Conservation (phyloP, 179 eudicot genomes). For the Camellia oleifera region DNA sequence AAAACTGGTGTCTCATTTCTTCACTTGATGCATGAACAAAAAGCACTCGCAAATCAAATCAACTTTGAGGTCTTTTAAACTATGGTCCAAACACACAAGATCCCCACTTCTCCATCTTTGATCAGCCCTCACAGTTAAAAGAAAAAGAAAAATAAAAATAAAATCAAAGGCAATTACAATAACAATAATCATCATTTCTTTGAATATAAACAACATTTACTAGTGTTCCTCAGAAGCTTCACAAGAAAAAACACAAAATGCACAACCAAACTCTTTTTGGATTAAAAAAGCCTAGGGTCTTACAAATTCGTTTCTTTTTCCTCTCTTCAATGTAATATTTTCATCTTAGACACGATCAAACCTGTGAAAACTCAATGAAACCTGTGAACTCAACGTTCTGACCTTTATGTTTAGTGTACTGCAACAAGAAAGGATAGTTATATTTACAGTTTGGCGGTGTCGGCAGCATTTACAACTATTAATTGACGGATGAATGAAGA, state of each 20-base stretch:
- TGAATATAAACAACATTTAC: no score
- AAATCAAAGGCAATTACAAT: background rate
- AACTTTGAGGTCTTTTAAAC: no score
- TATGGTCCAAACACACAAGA: no score
- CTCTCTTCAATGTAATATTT: background rate
- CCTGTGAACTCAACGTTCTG: constrained; percentile 13
- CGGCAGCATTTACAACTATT: constrained; percentile 12
- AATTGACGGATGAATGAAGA: background rate
- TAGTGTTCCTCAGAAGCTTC: background rate
- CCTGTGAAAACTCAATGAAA: no score
- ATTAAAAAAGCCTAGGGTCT: background rate
- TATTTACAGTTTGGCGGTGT: constrained; percentile 27
- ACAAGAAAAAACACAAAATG: background rate
- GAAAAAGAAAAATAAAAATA: background rate
- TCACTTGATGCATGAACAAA: no score
- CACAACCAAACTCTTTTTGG: background rate
- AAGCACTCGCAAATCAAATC: no score
- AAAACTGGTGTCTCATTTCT: no score
- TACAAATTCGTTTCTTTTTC: background rate
- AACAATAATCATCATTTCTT: background rate
- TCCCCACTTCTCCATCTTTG: no score
- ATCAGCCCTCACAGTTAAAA: background rate
- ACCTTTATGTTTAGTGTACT: constrained; percentile 21
- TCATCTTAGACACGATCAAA: no score
- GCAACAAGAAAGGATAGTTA: constrained; percentile 24